phyloP scores from a whole-genome alignment of 164 flowering plant genomes.

The grape (Vitis vinifera) region DNA sequence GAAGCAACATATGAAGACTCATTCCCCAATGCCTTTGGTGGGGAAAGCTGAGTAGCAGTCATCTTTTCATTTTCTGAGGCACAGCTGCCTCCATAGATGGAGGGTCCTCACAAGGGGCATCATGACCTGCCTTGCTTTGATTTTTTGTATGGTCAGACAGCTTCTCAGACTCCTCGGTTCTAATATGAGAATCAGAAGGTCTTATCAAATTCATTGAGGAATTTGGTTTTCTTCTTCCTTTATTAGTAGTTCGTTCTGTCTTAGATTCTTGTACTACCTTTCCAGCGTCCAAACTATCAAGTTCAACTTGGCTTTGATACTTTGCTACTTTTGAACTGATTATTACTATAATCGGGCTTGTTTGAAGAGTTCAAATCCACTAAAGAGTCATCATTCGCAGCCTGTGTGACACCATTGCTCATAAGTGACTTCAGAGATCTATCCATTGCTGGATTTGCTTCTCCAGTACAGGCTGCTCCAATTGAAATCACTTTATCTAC shows the following conservation, averaged over 20 bases:
- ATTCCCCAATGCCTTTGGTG: conserved; percentile 1
- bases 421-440: conserved; percentile 29
- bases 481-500: conserved; percentile 30
- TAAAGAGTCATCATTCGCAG: conserved; percentile 26
- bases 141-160: conserved; percentile 22
- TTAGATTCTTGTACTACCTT: conserved; percentile 22
- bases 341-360: conserved; percentile 21
- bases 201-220: conserved; percentile 20
- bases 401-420: conserved; percentile 48
- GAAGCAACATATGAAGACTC: conserved; percentile 30
- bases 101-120: conserved; percentile 30
- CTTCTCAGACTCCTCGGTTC: conserved; percentile 27
- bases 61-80: conserved; percentile 29
- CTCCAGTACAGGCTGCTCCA: conserved; percentile 27
- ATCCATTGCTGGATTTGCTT: conserved; percentile 29
- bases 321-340: conserved; percentile 18
- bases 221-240: conserved; percentile 29
- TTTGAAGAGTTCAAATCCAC: conserved; percentile 24
- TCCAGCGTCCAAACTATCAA: conserved; percentile 20
- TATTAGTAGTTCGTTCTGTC: conserved; percentile 26
- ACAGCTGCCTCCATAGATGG: conserved; percentile 27
- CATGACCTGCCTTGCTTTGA: conserved; percentile 32
- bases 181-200: conserved; percentile 36
- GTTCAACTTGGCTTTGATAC: conserved; percentile 20
- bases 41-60: not conserved